Evolutionary conservation across 139 green algal species (phyloP).

Genomic region (Gonium pectorale): DNA sequence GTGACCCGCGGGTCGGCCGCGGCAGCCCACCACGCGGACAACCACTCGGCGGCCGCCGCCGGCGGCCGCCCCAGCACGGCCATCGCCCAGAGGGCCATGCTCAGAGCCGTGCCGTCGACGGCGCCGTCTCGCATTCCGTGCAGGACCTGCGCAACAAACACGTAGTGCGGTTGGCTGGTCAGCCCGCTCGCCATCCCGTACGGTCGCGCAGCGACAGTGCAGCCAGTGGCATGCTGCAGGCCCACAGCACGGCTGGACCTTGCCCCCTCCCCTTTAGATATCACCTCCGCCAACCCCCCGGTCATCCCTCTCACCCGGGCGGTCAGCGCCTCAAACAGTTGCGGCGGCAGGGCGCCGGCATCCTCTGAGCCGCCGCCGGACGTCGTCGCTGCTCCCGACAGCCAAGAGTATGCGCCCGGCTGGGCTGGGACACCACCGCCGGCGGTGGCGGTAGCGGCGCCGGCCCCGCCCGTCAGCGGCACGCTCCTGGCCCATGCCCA

Average conservation of each 20-base stretch:
- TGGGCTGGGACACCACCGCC: no score
- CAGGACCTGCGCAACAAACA: background rate
- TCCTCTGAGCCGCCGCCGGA: background rate
- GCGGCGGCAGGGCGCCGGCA: background rate
- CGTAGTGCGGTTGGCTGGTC: no score
- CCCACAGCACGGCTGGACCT: no score
- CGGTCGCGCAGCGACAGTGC: no score
- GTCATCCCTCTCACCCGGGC: background rate
- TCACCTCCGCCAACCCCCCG: no score
- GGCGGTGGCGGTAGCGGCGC: no score
- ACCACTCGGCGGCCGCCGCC: background rate
- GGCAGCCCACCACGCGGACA: slow-evolving; percentile 12
- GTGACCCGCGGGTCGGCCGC: background rate
- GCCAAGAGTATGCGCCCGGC: no score
- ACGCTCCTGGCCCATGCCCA: slow-evolving; percentile 17
- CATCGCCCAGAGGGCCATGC: slow-evolving; percentile 13
- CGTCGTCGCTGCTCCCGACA: no score
- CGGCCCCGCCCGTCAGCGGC: background rate
- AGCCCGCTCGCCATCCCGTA: no score
- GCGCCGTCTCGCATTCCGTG: background rate
- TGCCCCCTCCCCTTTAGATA: no score
- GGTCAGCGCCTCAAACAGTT: background rate
- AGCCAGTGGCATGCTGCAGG: no score
- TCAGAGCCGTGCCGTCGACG: slow-evolving; percentile 4
- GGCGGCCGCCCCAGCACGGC: slow-evolving; percentile 12